Conservation (phyloP, 2,329 filamentous ascomycete genomes). For the Coniochaeta ligniaria region DNA sequence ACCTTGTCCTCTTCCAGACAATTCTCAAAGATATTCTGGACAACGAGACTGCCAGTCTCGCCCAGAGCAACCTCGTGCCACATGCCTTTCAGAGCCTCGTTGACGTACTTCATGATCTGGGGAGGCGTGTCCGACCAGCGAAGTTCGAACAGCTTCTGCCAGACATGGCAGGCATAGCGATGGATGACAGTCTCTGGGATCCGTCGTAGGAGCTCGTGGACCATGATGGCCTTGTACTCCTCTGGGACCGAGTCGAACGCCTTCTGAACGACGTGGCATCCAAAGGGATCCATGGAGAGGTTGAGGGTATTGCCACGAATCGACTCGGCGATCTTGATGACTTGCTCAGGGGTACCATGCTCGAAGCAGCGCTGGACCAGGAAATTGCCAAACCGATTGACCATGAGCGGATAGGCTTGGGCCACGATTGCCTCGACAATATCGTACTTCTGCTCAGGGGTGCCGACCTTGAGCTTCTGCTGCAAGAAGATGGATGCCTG, state of each 20-base stretch:
- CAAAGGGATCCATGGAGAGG: constrained; percentile 97
- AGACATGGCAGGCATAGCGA: constrained; percentile 97
- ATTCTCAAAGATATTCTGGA: constrained; percentile 99
- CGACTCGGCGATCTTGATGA: constrained; percentile 87
- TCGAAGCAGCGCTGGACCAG: constrained; percentile 98
- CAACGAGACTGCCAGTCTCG: constrained; percentile 94
- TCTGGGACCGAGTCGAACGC: constrained; percentile 97
- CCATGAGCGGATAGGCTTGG: constrained; percentile 92
- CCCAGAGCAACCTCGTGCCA: constrained; percentile 98
- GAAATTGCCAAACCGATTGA: constrained; percentile 98
- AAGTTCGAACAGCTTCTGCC: constrained; percentile 98
- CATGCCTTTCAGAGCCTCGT: constrained; percentile 90
- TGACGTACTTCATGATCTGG: constrained; percentile 98
- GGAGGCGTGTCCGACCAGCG: constrained; percentile 92
- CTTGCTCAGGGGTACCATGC: constrained; percentile 89
- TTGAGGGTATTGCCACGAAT: constrained; percentile 91
- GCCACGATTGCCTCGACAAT: constrained; percentile 95
- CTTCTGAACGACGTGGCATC: constrained; percentile 97
- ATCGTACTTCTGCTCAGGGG: constrained; percentile 89
- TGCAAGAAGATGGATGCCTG: constrained; percentile 98
- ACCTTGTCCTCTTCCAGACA: constrained; percentile 98
- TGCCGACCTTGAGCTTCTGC: constrained; percentile 97
- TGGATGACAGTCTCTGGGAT: constrained; percentile 98
- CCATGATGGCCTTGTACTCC: constrained; percentile 97
- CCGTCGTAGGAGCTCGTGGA: constrained; percentile 89